Conservation (phyloP, 441 rosid genomes). For the Eruca vesicaria region DNA sequence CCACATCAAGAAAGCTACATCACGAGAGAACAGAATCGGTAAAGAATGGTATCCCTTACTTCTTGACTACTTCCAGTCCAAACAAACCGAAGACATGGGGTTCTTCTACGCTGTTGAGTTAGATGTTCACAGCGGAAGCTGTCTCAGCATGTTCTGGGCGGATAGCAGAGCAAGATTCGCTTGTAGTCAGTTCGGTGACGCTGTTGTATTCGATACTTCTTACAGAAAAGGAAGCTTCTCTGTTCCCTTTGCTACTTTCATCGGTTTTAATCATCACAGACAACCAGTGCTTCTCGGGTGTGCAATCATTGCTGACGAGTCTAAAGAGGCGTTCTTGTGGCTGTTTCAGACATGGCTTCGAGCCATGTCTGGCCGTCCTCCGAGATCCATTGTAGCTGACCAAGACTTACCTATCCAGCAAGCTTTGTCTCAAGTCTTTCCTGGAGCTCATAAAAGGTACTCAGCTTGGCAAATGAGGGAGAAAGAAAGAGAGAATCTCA, state of each 20-base stretch:
- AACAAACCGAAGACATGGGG: constrained; percentile 70
- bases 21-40: constrained; percentile 51
- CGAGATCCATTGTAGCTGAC: constrained; percentile 73
- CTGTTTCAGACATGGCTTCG: constrained; percentile 73
- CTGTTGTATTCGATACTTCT: constrained; percentile 65
- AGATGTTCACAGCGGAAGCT: constrained; percentile 45
- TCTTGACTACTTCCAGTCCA: constrained; percentile 63
- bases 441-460: constrained; percentile 63
- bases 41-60: constrained; percentile 67
- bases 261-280: constrained; percentile 79
- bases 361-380: constrained; percentile 66
- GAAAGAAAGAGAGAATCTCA: constrained; percentile 55
- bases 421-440: constrained; percentile 62
- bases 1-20: constrained; percentile 33
- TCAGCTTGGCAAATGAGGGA: constrained; percentile 66
- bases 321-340: constrained; percentile 69
- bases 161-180: constrained; percentile 82
- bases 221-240: constrained; percentile 52
- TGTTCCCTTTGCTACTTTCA: constrained; percentile 72
- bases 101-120: constrained; percentile 65
- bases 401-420: constrained; percentile 66
- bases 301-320: constrained; percentile 61
- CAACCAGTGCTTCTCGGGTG: constrained; percentile 81
- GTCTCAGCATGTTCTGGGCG: constrained; percentile 73
- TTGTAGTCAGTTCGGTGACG: constrained; percentile 79